Evolutionary conservation across 1,284 basidiomycete genomes (phyloP).

Genomic region (Pyrrhoderma noxium): DNA sequence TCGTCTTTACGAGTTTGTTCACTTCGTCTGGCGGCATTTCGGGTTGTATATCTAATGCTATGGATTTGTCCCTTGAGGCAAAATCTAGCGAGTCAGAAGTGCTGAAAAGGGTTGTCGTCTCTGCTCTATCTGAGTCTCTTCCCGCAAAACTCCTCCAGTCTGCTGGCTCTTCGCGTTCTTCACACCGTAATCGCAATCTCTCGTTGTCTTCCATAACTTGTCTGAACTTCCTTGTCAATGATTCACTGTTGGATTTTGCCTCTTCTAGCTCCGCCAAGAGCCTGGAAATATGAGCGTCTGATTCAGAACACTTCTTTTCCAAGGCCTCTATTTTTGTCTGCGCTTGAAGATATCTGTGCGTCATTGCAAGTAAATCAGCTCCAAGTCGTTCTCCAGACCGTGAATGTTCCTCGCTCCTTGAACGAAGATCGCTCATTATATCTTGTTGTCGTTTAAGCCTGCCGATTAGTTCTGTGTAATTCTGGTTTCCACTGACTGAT

Average conservation of each 20-base stretch:
- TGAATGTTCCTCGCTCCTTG: constrained; percentile 1
- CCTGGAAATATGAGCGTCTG: no score
- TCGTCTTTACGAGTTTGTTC: constrained; percentile 3
- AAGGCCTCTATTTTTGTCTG: constrained; percentile 1
- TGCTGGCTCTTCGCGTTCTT: not conserved
- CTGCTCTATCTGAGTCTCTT: no score
- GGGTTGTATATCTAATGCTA: no score
- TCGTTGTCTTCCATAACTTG: not conserved
- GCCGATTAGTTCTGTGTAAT: constrained; percentile 3
- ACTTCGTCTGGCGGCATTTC: not conserved
- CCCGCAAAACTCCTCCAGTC: not conserved
- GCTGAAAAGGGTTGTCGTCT: constrained; percentile 1
- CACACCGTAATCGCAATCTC: not conserved
- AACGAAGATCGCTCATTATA: not conserved
- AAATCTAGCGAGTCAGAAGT: not conserved
- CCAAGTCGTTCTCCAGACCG: no score
- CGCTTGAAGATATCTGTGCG: constrained; percentile 13
- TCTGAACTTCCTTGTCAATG: not conserved
- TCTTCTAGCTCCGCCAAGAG: not conserved
- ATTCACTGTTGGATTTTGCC: not conserved
- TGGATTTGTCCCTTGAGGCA: no score
- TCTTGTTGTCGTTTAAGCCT: constrained; percentile 6
- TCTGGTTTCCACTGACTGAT: not conserved
- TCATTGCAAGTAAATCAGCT: constrained; percentile 14
- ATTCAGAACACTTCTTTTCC: not conserved